Conservation (phyloP, 768 basidiomycete genomes). For the Fistulinella prunicolor region DNA sequence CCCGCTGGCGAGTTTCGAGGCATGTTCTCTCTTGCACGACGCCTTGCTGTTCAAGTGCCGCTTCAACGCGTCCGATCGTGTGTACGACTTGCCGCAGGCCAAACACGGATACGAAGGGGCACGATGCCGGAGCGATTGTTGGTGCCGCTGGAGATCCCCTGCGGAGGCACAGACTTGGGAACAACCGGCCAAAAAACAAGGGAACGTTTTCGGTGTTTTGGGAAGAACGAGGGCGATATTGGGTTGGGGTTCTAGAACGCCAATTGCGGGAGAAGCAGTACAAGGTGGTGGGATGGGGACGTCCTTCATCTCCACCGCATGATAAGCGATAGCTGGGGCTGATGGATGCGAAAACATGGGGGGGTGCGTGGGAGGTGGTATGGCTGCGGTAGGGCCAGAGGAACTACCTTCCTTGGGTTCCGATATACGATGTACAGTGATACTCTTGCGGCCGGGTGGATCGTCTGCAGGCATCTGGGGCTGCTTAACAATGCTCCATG, state of each 20-base stretch:
- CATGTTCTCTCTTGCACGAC: slow-evolving; percentile 25
- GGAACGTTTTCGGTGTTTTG: slow-evolving; percentile 17
- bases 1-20: slow-evolving; percentile 6
- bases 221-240: background rate
- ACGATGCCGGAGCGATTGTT: slow-evolving; percentile 29
- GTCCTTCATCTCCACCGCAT: slow-evolving; percentile 12
- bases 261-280: slow-evolving; percentile 1
- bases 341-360: slow-evolving; percentile 4
- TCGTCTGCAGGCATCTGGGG: slow-evolving; percentile 13
- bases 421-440: background rate
- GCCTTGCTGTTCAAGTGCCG: slow-evolving; percentile 30
- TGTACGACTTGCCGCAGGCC: slow-evolving; percentile 28
- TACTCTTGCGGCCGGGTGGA: slow-evolving; percentile 3
- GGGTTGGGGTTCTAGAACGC: background rate
- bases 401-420: background rate
- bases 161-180: slow-evolving; percentile 27
- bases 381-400: background rate
- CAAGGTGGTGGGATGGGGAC: slow-evolving; percentile 16
- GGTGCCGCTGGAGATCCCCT: slow-evolving; percentile 29
- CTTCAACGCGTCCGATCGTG: slow-evolving; percentile 32
- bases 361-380: background rate
- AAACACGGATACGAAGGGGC: slow-evolving; percentile 21
- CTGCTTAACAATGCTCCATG: slow-evolving; percentile 8
- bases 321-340: slow-evolving; percentile 4
- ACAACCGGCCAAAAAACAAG: slow-evolving; percentile 25